Base-by-base conservation (phyloP, 352 stramenopile species). In the Phytophthora melonis region DNA sequence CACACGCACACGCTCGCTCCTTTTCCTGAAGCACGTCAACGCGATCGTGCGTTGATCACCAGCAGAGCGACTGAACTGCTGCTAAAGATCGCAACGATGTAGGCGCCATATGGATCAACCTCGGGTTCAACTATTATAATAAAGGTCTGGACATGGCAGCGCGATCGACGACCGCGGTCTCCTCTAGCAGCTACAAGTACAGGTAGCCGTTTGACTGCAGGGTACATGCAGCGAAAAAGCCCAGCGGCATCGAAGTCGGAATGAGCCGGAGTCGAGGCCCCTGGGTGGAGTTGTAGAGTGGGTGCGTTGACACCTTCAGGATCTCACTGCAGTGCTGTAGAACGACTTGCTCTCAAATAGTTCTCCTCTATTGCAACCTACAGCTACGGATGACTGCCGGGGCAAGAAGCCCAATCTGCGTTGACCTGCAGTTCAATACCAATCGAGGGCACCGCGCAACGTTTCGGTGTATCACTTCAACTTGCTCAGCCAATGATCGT, bases 61-160 rank as follows among this genome's bases (percentile, higher is more conserved):
- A 65, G 45, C 57, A 49, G 36, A 53, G 34, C 21, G 19, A 52
- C 55, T 61, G 25, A 43, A 36, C 36, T 19, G 14, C 27, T 30
- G 59, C 36, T 74, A 70, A 74, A 74, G 68, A 74, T 74, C 68
- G 45, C 45, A 62, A 70, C 55, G 60, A 74, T 36, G 60, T 61
- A 69, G 47, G 63, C 68, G 61, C 45, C 67, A 74, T 65, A 55
- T 74, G 68, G 30, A 54, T 68, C 68, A 74, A 70, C 54, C 66
- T 23, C 54, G 32, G 61, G 61, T 66, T 75, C 62, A 75, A 59
- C 45, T 71, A 11, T 41, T 11, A 41, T n/a, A 41, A 14, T 21
- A 36, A 64, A 63, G 34, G 16, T 53, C 36, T 63, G 25, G 5
- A 60, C 16, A 56, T 58, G 43, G 39, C 45, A 70, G 55, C 21